phyloP scores from a whole-genome alignment of 805 yeast species.

The Grigorovia yakushimaensis region DNA sequence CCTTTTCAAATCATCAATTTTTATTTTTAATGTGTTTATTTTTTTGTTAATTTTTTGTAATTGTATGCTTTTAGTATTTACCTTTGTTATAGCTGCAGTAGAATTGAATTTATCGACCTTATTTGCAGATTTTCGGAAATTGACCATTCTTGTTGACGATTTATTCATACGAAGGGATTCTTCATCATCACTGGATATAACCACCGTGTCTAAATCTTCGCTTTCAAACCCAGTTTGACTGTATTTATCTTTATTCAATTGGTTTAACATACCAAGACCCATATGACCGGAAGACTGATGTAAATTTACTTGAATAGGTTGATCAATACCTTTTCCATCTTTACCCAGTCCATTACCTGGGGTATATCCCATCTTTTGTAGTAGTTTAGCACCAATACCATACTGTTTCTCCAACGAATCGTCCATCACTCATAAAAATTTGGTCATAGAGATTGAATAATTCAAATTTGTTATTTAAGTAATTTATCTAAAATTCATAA shows the following conservation, averaged over 20 bases:
- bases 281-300: conserved; percentile 46
- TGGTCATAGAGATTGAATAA: no score
- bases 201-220: conserved; percentile 5
- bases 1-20: neutral
- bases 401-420: conserved; percentile 29
- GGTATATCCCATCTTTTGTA: conserved; percentile 79
- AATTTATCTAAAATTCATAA: no score
- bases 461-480: no score
- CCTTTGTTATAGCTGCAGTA: no score
- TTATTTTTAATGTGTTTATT: neutral
- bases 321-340: conserved; percentile 58
- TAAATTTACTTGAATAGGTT: conserved; percentile 63
- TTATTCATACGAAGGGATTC: no score
- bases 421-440: neutral
- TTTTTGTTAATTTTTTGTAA: neutral
- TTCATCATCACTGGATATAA: conserved; percentile 1
- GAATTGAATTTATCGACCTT: neutral
- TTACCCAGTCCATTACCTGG: conserved; percentile 82
- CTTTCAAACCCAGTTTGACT: no score
- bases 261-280: conserved; percentile 59
- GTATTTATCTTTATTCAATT: neutral
- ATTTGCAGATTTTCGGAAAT: neutral
- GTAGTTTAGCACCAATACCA: conserved; percentile 76
- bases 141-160: neutral
- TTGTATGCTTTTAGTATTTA: neutral